Conservation (phyloP, 352 stramenopile species). For the Pythium monospermum region DNA sequence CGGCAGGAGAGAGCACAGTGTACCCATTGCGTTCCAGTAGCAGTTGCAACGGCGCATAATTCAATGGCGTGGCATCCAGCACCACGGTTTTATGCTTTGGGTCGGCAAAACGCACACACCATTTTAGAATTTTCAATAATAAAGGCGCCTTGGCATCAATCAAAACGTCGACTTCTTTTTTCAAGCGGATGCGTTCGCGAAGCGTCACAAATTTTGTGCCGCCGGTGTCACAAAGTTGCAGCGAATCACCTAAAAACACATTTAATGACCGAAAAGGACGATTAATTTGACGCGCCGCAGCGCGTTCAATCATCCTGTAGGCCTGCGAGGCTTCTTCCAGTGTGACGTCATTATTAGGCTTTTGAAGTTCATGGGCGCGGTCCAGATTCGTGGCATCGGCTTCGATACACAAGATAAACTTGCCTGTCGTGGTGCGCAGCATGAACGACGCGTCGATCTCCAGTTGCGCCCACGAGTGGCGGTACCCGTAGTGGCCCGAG, state of each 20-base stretch:
- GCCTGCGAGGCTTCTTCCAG: constrained; percentile 60
- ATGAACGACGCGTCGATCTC: constrained; percentile 46
- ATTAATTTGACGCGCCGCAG: constrained; percentile 32
- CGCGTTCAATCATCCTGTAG: constrained; percentile 51
- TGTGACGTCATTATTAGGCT: constrained; percentile 37
- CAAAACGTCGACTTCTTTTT: constrained; percentile 62
- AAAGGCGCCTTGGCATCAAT: constrained; percentile 62
- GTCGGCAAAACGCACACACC: constrained; percentile 44
- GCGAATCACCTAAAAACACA: constrained; percentile 52
- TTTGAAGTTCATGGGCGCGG: constrained; percentile 37
- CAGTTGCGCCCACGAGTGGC: constrained; percentile 50
- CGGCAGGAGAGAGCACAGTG: constrained; percentile 36
- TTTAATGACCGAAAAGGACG: constrained; percentile 50
- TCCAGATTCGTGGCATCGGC: constrained; percentile 52
- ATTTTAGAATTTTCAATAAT: constrained; percentile 50
- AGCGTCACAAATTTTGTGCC: constrained; percentile 46
- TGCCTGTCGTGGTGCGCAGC: constrained; percentile 56
- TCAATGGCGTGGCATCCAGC: constrained; percentile 47
- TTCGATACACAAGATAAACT: constrained; percentile 62
- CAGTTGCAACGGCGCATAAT: constrained; percentile 37
- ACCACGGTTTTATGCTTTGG: constrained; percentile 53
- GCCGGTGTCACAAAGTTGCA: constrained; percentile 44
- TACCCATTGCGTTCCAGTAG: constrained; percentile 43
- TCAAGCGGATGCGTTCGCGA: constrained; percentile 39
- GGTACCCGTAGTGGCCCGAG: constrained; percentile 48